Evolutionary conservation across 2,329 filamentous ascomycete genomes (phyloP).

Genomic region (Lecanicillium sp.): DNA sequence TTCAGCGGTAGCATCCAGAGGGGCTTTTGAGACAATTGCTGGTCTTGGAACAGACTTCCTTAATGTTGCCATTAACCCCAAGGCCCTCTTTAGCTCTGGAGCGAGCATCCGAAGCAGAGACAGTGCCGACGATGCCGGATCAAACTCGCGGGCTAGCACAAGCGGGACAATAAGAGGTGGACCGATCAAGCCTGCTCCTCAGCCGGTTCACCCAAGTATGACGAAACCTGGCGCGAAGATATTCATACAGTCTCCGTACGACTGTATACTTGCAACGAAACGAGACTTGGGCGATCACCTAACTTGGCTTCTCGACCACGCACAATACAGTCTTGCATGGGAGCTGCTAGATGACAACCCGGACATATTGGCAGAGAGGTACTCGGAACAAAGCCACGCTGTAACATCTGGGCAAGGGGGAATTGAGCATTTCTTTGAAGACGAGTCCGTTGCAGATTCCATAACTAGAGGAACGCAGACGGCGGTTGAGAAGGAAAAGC

Average conservation of each 20-base stretch:
- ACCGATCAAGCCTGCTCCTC: slow-evolving; percentile 16
- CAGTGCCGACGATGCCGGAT: slow-evolving; percentile 50
- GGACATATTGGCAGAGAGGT: slow-evolving; percentile 48
- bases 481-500: slow-evolving; percentile 76
- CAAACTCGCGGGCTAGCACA: slow-evolving; percentile 36
- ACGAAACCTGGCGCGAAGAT: slow-evolving; percentile 59
- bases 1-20: slow-evolving; percentile 56
- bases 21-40: slow-evolving; percentile 70
- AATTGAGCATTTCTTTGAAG: slow-evolving; percentile 66
- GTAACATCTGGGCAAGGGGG: slow-evolving; percentile 20
- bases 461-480: slow-evolving; percentile 52
- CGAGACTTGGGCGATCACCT: slow-evolving; percentile 81
- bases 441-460: slow-evolving; percentile 49
- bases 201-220: slow-evolving; percentile 45
- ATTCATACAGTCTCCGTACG: slow-evolving; percentile 93
- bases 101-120: slow-evolving; percentile 63
- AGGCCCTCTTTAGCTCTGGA: slow-evolving; percentile 76
- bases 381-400: slow-evolving; percentile 28
- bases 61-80: slow-evolving; percentile 85
- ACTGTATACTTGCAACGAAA: slow-evolving; percentile 88
- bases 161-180: slow-evolving; percentile 21
- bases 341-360: slow-evolving; percentile 82
- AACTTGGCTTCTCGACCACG: slow-evolving; percentile 73
- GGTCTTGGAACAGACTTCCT: slow-evolving; percentile 70
- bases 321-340: slow-evolving; percentile 81